Percentiles rank a stretch among this genome's conserved stretches.
Evolutionary conservation across 768 basidiomycete genomes (phyloP).

Genomic region (Podaxis rugospora): DNA sequence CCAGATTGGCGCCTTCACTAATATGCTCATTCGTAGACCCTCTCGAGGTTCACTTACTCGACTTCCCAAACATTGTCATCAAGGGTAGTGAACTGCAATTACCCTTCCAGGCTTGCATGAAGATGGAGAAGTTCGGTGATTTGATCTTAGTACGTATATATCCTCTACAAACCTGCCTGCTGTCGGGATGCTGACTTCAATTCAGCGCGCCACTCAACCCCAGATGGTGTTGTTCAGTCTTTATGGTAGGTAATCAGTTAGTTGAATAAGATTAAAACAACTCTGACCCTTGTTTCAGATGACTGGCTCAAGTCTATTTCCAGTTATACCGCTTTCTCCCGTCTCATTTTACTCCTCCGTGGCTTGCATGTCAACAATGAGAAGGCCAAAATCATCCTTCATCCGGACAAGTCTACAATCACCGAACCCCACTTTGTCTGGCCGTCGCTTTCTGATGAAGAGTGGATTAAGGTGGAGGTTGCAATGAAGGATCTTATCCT

Average conservation of each 20-base stretch:
- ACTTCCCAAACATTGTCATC: conserved; percentile 99
- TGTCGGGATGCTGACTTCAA: conserved; percentile 12
- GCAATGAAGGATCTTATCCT: conserved; percentile 97
- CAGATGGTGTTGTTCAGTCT: conserved; percentile 99
- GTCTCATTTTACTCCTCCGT: conserved; percentile 93
- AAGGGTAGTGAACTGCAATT: conserved; percentile 97
- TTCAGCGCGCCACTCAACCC: conserved; percentile 89
- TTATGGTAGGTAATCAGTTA: conserved; percentile 52
- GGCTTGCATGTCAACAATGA: conserved; percentile 99
- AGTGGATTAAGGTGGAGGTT: conserved; percentile 99
- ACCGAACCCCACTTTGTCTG: conserved; percentile 98
- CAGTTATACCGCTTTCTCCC: conserved; percentile 98
- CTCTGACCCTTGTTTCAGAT: conserved; percentile 40
- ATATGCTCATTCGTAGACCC: conserved; percentile 49
- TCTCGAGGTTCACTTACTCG: conserved; percentile 96
- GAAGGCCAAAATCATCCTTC: conserved; percentile 97
- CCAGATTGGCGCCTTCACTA: background rate
- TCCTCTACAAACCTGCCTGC: background rate
- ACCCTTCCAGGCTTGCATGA: conserved; percentile 99
- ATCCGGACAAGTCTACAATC: conserved; percentile 94
- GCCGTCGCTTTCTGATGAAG: conserved; percentile 89
- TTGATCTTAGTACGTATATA: conserved; percentile 65
- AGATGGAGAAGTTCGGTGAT: conserved; percentile 99
- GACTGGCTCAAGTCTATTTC: conserved; percentile 99
- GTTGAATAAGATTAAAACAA: background rate